These are phyloP conservation scores for Pseudonitzschia multiseries DNA, from an alignment of 108 stramenopile genomes.

Conservation along the genomic window DNA sequence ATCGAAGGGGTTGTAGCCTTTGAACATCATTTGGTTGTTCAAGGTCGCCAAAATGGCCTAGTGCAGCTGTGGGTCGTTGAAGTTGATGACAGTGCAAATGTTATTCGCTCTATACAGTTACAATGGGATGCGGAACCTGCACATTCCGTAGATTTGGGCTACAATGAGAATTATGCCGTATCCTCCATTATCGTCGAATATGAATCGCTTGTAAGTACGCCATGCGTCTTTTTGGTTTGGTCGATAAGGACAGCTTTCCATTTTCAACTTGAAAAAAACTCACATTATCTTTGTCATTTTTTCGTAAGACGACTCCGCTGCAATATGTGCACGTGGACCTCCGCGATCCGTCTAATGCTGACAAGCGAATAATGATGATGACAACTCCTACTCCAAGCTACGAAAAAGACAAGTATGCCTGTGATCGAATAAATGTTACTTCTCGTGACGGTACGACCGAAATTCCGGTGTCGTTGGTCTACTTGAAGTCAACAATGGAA, in stretches of 20 bases:
- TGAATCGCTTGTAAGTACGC: conserved; percentile 10
- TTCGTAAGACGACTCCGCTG: conserved; percentile 62
- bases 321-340: conserved; percentile 60
- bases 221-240: conserved; percentile 27
- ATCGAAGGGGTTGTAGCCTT: conserved; percentile 49
- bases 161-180: background rate
- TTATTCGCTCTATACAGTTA: background rate
- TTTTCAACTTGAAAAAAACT: conserved; percentile 27
- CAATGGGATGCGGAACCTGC: background rate
- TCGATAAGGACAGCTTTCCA: background rate
- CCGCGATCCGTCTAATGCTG: conserved; percentile 41
- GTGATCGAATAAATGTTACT: conserved; percentile 57
- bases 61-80: conserved; percentile 51
- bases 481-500: conserved; percentile 56
- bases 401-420: conserved; percentile 61
- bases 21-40: conserved; percentile 39
- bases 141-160: background rate
- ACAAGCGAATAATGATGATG: conserved; percentile 49
- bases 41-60: conserved; percentile 53
- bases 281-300: conserved; percentile 45
- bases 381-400: conserved; percentile 73
- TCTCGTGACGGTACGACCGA: conserved; percentile 67
- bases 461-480: conserved; percentile 74
- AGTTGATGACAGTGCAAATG: background rate
- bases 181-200: background rate